Evolutionary conservation across 176 grass and related monocot species (phyloP).

Genomic region (Eragrostis nindensis): DNA sequence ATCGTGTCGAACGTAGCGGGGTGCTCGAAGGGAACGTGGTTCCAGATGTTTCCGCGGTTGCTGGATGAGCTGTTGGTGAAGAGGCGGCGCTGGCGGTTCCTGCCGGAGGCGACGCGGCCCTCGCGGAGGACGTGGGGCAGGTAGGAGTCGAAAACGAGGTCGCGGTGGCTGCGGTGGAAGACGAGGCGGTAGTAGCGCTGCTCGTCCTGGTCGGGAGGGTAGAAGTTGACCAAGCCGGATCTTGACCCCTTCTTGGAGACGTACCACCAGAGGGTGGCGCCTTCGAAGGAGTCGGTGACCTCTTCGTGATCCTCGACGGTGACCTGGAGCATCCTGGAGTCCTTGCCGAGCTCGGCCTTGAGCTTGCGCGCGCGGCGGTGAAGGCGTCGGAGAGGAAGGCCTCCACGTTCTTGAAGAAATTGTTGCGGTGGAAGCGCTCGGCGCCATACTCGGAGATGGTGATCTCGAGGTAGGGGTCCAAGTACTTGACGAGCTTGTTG

Average conservation of each 20-base stretch:
- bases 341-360: conserved; percentile 54
- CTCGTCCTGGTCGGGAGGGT: conserved; percentile 1
- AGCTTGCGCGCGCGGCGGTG: conserved; percentile 46
- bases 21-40: conserved; percentile 42
- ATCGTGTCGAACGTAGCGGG: no score
- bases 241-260: background rate
- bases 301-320: conserved; percentile 67
- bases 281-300: conserved; percentile 56
- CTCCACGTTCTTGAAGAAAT: conserved; percentile 46
- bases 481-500: conserved; percentile 24
- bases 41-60: conserved; percentile 41
- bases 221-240: conserved; percentile 26
- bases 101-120: conserved; percentile 56
- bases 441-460: conserved; percentile 54
- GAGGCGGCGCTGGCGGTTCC: conserved; percentile 65
- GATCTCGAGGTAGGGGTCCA: conserved; percentile 62
- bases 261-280: conserved; percentile 60
- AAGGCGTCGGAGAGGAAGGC: conserved; percentile 63
- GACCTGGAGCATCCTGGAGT: conserved; percentile 51
- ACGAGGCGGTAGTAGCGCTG: conserved; percentile 48
- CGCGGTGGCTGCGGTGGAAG: conserved; percentile 60
- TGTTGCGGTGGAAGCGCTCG: conserved; percentile 47
- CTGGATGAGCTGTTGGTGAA: conserved; percentile 71
- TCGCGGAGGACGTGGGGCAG: conserved; percentile 39
- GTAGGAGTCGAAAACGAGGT: conserved; percentile 51